Conservation (phyloP, 768 basidiomycete genomes). For the Kwoniella heveanensis region DNA sequence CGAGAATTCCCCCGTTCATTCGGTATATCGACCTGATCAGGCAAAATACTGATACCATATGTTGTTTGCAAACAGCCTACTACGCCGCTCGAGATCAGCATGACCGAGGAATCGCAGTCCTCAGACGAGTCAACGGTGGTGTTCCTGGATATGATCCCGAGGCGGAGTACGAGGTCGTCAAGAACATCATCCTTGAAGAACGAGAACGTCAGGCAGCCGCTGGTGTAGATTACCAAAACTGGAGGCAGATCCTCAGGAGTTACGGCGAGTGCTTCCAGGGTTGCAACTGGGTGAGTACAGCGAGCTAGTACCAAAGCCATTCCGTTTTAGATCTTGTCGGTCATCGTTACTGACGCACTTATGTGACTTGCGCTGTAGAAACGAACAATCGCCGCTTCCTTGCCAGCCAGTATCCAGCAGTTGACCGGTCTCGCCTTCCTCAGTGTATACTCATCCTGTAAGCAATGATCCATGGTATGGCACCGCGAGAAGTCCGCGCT, state of each 20-base stretch:
- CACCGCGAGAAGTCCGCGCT: too few species aligned
- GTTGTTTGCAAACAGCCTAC: slow-evolving; percentile 10
- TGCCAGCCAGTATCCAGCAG: slow-evolving; percentile 24
- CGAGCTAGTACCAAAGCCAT: not conserved
- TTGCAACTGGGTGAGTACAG: slow-evolving; percentile 14
- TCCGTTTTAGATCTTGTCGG: not conserved
- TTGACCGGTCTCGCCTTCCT: slow-evolving; percentile 29
- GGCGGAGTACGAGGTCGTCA: slow-evolving; percentile 24
- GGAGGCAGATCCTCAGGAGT: slow-evolving; percentile 16
- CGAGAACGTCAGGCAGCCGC: slow-evolving; percentile 1
- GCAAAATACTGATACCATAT: not conserved
- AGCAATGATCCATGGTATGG: slow-evolving; percentile 3
- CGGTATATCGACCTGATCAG: too few species aligned
- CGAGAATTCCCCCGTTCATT: not conserved
- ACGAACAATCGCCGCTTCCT: slow-evolving; percentile 23
- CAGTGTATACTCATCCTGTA: slow-evolving; percentile 19
- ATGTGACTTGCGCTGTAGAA: not conserved
- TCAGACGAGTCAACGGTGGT: slow-evolving; percentile 26
- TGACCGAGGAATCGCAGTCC: slow-evolving; percentile 16
- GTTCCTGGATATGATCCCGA: slow-evolving; percentile 30
- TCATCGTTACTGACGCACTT: too few species aligned
- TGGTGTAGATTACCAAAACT: slow-evolving; percentile 19
- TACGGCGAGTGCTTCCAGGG: slow-evolving; percentile 34
- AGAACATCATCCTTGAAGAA: slow-evolving; percentile 29
- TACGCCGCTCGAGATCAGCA: slow-evolving; percentile 27